These are phyloP conservation scores for Fragilaria crotonensis DNA, from an alignment of 108 stramenopile species.

Conservation along the genomic window DNA sequence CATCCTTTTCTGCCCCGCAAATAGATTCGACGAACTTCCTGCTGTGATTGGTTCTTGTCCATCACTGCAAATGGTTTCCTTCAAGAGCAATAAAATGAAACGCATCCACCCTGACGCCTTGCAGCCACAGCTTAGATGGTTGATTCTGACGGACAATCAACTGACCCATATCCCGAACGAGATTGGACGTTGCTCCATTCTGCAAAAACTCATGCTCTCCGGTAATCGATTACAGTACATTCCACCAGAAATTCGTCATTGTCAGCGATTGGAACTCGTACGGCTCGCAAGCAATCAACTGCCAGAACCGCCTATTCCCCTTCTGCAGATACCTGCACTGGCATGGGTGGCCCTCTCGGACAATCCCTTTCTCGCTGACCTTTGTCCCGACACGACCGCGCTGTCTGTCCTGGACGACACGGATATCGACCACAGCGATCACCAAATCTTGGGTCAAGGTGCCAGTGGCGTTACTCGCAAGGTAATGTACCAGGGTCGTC, in stretches of 20 bases:
- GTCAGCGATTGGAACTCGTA: slow-evolving; percentile 39
- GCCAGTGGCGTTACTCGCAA: slow-evolving; percentile 50
- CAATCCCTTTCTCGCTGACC: slow-evolving; percentile 41
- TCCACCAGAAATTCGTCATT: slow-evolving; percentile 26
- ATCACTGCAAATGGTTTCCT: slow-evolving; percentile 59
- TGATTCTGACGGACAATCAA: slow-evolving; percentile 59
- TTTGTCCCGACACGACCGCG: neutral
- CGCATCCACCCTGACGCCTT: slow-evolving; percentile 47
- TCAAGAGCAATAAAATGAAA: slow-evolving; percentile 42
- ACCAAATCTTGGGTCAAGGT: slow-evolving; percentile 39
- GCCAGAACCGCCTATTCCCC: slow-evolving; percentile 28
- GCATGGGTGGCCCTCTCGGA: slow-evolving; percentile 44
- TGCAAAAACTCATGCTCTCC: slow-evolving; percentile 61
- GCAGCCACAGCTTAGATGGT: slow-evolving; percentile 50
- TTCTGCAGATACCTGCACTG: slow-evolving; percentile 27
- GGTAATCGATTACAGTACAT: slow-evolving; percentile 35
- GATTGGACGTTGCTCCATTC: slow-evolving; percentile 39
- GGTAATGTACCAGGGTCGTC: slow-evolving; percentile 4
- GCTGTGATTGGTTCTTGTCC: slow-evolving; percentile 38
- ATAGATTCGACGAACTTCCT: slow-evolving; percentile 48
- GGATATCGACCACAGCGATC: slow-evolving; percentile 6
- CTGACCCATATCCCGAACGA: slow-evolving; percentile 32
- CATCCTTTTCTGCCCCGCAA: slow-evolving; percentile 56
- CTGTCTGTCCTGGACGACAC: slow-evolving; percentile 5
- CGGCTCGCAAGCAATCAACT: slow-evolving; percentile 55